Percentiles rank a stretch among this genome's conserved stretches.
phyloP scores from a whole-genome alignment of 2,329 filamentous ascomycete genomes.

The Alternaria panax region DNA sequence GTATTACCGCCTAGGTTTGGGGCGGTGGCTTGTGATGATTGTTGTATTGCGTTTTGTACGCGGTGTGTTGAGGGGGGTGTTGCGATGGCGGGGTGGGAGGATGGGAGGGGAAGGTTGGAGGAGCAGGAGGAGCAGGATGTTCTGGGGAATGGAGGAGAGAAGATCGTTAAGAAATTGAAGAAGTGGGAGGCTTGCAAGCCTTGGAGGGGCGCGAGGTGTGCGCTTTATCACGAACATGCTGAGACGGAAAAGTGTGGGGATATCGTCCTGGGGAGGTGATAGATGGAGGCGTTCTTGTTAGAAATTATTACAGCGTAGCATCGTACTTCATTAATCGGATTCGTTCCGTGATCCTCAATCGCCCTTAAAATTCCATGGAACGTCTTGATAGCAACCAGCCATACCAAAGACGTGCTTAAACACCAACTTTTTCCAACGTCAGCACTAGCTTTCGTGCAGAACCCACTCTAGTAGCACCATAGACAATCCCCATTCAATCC shows the following conservation, averaged over 20 bases:
- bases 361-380: not conserved
- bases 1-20: conserved; percentile 51
- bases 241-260: conserved; percentile 48
- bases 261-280: conserved; percentile 39
- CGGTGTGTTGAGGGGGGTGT: conserved; percentile 48
- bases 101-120: conserved; percentile 29
- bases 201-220: conserved; percentile 47
- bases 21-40: conserved; percentile 52
- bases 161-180: conserved; percentile 35
- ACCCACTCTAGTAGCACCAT: not conserved
- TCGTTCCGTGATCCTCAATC: not conserved
- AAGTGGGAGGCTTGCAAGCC: conserved; percentile 49
- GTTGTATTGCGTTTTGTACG: conserved; percentile 52
- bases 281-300: not conserved
- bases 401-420: not conserved
- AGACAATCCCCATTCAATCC: not conserved
- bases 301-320: not conserved
- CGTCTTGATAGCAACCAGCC: no score
- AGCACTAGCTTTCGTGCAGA: not conserved
- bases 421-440: not conserved
- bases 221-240: conserved; percentile 49
- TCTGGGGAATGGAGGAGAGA: conserved; percentile 31
- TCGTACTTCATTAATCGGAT: not conserved
- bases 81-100: conserved; percentile 43
- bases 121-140: conserved; percentile 11